Conservation (phyloP, 441 rosid species). For the Lepidium campestre region DNA sequence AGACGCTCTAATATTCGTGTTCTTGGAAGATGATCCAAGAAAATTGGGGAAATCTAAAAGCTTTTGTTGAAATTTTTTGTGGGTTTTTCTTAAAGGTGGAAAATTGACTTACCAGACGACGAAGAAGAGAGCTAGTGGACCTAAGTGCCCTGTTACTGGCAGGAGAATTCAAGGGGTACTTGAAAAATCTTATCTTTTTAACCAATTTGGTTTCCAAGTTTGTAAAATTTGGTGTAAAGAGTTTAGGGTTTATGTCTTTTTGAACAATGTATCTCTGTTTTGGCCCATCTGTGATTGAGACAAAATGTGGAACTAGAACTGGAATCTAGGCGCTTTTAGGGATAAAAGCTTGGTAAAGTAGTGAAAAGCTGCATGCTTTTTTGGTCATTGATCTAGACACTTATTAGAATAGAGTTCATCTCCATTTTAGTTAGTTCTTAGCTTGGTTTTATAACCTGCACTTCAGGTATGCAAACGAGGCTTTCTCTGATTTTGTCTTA, state of each 20-base stretch:
- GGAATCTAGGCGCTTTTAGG: not conserved
- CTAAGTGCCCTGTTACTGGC: slow-evolving; percentile 71
- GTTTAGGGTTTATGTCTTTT: not conserved
- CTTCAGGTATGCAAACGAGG: not conserved
- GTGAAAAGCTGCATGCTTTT: not conserved
- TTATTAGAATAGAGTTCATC: not conserved
- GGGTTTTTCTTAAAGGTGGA: slow-evolving; percentile 36
- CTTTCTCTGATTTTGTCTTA: not conserved
- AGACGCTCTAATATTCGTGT: not conserved
- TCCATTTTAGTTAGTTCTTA: not conserved
- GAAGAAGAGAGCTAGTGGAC: slow-evolving; percentile 72
- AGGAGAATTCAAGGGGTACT: slow-evolving; percentile 63
- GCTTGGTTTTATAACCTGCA: not conserved
- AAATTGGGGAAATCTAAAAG: not conserved
- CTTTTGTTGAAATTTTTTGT: not conserved
- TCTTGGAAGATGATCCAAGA: not conserved
- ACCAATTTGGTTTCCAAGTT: not conserved
- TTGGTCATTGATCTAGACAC: not conserved
- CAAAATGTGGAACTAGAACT: not conserved
- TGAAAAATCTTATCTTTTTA: too few species aligned
- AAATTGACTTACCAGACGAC: slow-evolving; percentile 60
- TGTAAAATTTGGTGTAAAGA: not conserved
- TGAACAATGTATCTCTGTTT: not conserved
- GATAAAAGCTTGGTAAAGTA: not conserved
- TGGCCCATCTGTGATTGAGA: not conserved